These are phyloP conservation scores for Aureobasidium sp. DNA, from an alignment of 2,329 filamentous ascomycete species.

Conservation along the genomic window DNA sequence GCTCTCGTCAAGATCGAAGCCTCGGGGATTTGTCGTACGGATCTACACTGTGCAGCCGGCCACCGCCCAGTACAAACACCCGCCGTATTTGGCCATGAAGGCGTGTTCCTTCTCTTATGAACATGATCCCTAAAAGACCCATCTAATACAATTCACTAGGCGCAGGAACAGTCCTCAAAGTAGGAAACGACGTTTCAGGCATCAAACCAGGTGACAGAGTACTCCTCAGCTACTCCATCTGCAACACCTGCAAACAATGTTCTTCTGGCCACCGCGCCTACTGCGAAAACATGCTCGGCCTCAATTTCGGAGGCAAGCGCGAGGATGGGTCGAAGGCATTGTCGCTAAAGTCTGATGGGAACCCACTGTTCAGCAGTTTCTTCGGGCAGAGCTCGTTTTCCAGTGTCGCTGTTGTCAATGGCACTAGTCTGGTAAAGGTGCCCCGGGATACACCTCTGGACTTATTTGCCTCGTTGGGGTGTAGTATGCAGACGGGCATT, in stretches of 20 bases:
- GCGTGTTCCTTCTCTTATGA: no score
- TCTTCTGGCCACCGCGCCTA: slow-evolving; percentile 36
- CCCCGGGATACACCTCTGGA: not conserved
- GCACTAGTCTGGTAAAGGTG: not conserved
- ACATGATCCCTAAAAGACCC: no score
- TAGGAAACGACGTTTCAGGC: not conserved
- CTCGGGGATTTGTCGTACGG: slow-evolving; percentile 47
- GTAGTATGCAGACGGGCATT: slow-evolving; percentile 39
- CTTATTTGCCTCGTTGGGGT: slow-evolving; percentile 36
- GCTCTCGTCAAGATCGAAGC: slow-evolving; percentile 44
- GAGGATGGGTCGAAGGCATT: not conserved
- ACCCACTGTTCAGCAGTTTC: slow-evolving; percentile 23
- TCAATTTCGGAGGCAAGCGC: slow-evolving; percentile 29
- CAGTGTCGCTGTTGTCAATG: slow-evolving; percentile 25
- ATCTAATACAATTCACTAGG: not conserved
- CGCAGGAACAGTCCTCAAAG: not conserved
- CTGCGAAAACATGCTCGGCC: slow-evolving; percentile 36
- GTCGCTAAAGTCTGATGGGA: not conserved
- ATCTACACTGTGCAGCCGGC: slow-evolving; percentile 29
- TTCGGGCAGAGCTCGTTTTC: slow-evolving; percentile 35
- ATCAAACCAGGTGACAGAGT: slow-evolving; percentile 31
- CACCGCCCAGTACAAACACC: slow-evolving; percentile 19
- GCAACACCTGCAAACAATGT: slow-evolving; percentile 38
- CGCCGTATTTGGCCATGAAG: slow-evolving; percentile 21
- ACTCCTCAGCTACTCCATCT: slow-evolving; percentile 37